These are phyloP conservation scores for Ustilago sp. DNA, from an alignment of 1,284 basidiomycete genomes.

Conservation along the genomic window DNA sequence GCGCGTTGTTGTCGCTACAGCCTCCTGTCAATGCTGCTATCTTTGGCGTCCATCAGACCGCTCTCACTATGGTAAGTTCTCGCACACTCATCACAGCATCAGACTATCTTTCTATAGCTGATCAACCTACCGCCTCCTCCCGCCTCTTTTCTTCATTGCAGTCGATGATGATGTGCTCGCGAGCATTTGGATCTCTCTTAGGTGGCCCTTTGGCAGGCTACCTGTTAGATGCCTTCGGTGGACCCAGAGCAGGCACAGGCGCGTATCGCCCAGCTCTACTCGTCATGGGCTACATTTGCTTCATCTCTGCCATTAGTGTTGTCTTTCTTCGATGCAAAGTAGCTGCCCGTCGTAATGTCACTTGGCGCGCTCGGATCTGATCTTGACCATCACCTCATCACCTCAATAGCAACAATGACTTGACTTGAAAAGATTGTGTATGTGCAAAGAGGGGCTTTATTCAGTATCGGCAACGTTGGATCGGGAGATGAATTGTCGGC, in stretches of 20 bases:
- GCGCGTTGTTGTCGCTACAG: conserved; percentile 50
- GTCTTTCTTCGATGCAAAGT: conserved; percentile 34
- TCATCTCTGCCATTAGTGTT: conserved; percentile 39
- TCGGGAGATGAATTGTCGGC: not conserved
- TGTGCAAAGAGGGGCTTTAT: not conserved
- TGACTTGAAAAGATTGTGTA: not conserved
- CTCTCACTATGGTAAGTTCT: conserved; percentile 43
- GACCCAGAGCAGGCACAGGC: conserved; percentile 31
- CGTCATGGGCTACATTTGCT: conserved; percentile 45
- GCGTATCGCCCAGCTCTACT: conserved; percentile 48
- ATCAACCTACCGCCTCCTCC: not conserved
- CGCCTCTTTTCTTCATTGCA: conserved; percentile 1
- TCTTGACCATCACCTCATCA: not conserved
- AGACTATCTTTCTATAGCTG: too few relatives aligned
- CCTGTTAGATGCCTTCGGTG: conserved; percentile 51
- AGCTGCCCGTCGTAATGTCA: conserved; percentile 32
- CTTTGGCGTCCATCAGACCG: conserved; percentile 50
- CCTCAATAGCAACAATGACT: not conserved
- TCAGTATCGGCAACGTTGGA: not conserved
- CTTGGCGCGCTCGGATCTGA: conserved; percentile 37
- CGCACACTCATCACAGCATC: not conserved
- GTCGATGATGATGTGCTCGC: conserved; percentile 49
- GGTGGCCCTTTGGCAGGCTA: conserved; percentile 52
- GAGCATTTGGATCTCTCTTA: conserved; percentile 47
- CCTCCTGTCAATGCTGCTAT: conserved; percentile 53